phyloP scores from a whole-genome alignment of 306 rosid genomes.

The Arachis stenosperma region DNA sequence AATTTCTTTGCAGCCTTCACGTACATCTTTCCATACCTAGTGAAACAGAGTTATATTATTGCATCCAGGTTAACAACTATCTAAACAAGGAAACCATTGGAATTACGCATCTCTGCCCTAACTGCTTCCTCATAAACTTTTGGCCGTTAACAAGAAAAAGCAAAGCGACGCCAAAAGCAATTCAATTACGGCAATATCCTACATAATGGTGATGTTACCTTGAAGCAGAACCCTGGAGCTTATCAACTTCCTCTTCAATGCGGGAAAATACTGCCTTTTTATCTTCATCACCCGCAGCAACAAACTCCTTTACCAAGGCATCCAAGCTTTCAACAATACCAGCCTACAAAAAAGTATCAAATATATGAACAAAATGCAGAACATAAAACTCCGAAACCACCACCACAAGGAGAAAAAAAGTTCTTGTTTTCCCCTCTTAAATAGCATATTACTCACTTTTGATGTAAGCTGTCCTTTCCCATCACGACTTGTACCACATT shows the following conservation, averaged over 20 bases:
- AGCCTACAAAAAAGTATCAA: constrained; percentile 62
- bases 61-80: constrained; percentile 13
- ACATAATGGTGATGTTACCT: constrained; percentile 54
- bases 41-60: constrained; percentile 15
- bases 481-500: constrained; percentile 78
- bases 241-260: constrained; percentile 76
- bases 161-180: not conserved
- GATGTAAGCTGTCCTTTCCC: constrained; percentile 78
- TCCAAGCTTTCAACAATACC: constrained; percentile 70
- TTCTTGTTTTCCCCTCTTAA: not conserved
- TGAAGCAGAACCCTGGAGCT: constrained; percentile 77
- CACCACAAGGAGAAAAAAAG: not conserved
- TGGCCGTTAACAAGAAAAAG: not conserved
- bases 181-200: not conserved
- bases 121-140: not conserved
- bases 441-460: constrained; percentile 53
- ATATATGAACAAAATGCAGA: constrained; percentile 21
- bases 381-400: constrained; percentile 7
- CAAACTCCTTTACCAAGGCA: constrained; percentile 76
- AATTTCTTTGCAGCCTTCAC: constrained; percentile 76
- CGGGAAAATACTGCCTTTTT: constrained; percentile 60
- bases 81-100: not conserved
- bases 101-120: not conserved
- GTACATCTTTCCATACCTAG: constrained; percentile 85
- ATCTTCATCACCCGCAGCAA: constrained; percentile 69